Conservation (phyloP, 257 asterid species). For the Primulina huaijiensis region DNA sequence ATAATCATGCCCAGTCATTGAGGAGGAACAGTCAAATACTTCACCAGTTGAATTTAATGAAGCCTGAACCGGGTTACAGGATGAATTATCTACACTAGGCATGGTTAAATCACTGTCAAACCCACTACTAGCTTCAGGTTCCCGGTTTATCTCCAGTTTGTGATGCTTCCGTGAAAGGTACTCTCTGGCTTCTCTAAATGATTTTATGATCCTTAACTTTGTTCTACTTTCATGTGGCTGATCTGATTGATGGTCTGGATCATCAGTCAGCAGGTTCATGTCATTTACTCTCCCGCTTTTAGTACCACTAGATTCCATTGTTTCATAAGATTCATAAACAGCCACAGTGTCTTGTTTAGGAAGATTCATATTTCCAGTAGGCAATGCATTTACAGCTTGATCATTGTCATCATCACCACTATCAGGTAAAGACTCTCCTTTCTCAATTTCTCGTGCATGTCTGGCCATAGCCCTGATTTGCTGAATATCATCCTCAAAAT, state of each 20-base stretch:
- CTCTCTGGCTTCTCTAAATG: slow-evolving; percentile 80
- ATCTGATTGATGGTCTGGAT: slow-evolving; percentile 23
- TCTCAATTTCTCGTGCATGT: slow-evolving; percentile 65
- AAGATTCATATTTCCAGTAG: slow-evolving; percentile 25
- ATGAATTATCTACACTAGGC: slow-evolving; percentile 26
- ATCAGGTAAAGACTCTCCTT: slow-evolving; percentile 26
- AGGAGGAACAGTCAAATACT: slow-evolving; percentile 23
- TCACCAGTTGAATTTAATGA: slow-evolving; percentile 28
- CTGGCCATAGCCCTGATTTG: slow-evolving; percentile 78
- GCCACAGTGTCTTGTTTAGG: slow-evolving; percentile 23
- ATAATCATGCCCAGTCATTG: slow-evolving; percentile 23
- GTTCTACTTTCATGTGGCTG: slow-evolving; percentile 26
- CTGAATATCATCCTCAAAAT: slow-evolving; percentile 46
- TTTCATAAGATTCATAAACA: slow-evolving; percentile 30
- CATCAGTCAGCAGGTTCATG: slow-evolving; percentile 25
- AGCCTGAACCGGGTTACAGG: slow-evolving; percentile 24
- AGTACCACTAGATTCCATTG: slow-evolving; percentile 26
- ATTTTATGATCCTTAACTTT: slow-evolving; percentile 58
- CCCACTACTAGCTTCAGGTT: slow-evolving; percentile 27
- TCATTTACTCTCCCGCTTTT: slow-evolving; percentile 28
- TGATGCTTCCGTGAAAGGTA: slow-evolving; percentile 59
- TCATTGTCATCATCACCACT: slow-evolving; percentile 34
- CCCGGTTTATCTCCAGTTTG: slow-evolving; percentile 30
- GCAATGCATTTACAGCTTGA: slow-evolving; percentile 26
- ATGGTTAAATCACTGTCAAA: slow-evolving; percentile 22